phyloP scores from a whole-genome alignment of 2,329 filamentous ascomycete genomes.

The Chaetomiaceae sp. region DNA sequence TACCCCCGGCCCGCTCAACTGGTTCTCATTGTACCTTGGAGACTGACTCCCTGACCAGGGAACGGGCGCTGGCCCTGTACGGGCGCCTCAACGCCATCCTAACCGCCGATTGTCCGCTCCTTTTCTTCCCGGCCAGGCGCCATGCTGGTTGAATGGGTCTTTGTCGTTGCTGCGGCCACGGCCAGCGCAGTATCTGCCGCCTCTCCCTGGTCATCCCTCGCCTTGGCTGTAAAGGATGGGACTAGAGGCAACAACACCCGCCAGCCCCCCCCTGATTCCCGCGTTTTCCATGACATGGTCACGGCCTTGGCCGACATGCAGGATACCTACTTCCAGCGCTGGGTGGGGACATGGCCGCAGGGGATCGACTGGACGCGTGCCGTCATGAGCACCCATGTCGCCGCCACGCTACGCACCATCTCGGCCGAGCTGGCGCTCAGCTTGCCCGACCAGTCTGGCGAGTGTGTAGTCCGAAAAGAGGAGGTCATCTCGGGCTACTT shows the following conservation, averaged over 20 bases:
- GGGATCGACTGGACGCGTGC: slow-evolving; percentile 93
- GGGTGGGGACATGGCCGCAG: slow-evolving; percentile 74
- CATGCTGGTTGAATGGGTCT: slow-evolving; percentile 13
- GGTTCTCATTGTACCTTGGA: too few species aligned
- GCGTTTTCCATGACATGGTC: slow-evolving; percentile 44
- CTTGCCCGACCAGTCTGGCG: slow-evolving; percentile 18
- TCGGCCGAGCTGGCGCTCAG: slow-evolving; percentile 49
- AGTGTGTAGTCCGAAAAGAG: slow-evolving; percentile 51
- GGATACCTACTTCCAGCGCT: slow-evolving; percentile 66
- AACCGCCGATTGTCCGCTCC: not conserved
- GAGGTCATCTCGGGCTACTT: slow-evolving; percentile 83
- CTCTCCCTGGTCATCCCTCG: slow-evolving; percentile 6
- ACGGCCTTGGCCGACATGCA: slow-evolving; percentile 71
- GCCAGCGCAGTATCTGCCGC: slow-evolving; percentile 11
- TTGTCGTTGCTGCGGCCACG: slow-evolving; percentile 12
- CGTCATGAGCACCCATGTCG: slow-evolving; percentile 73
- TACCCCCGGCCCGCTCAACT: too few species aligned
- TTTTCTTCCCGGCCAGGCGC: not conserved
- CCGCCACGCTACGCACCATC: slow-evolving; percentile 65
- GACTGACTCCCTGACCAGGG: too few species aligned
- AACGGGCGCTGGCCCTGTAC: too few species aligned
- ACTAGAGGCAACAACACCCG: not conserved
- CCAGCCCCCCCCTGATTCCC: slow-evolving; percentile 7
- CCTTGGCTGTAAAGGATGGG: not conserved
- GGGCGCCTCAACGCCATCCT: not conserved